Conservation (phyloP, 768 basidiomycete genomes). For the Sarcomyxa edulis region DNA sequence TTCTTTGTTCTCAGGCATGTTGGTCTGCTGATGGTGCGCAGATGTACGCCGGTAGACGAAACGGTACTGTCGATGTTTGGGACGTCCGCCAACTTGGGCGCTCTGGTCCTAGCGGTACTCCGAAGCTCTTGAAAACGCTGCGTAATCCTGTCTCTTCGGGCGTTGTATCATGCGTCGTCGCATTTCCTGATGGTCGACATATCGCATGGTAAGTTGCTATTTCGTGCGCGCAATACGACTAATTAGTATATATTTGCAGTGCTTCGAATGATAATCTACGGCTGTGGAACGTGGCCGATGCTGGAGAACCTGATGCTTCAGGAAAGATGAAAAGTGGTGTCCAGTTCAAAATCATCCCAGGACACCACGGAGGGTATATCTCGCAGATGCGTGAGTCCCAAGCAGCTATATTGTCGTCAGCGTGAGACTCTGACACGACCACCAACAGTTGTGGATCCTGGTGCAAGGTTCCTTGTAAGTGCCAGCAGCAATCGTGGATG, state of each 20-base stretch:
- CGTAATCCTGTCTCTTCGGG: conserved; percentile 87
- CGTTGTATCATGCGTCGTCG: conserved; percentile 85
- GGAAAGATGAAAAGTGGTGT: conserved; percentile 63
- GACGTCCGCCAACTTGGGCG: conserved; percentile 81
- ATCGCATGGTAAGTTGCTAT: conserved; percentile 69
- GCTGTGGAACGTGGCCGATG: conserved; percentile 87
- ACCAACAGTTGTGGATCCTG: conserved; percentile 75
- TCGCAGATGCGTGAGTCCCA: conserved; percentile 84
- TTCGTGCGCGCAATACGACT: conserved; percentile 6
- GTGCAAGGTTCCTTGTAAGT: conserved; percentile 79
- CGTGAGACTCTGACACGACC: no score
- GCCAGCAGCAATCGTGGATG: conserved; percentile 93
- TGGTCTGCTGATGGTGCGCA: conserved; percentile 89
- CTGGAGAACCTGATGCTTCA: conserved; percentile 58
- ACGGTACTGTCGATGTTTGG: conserved; percentile 90
- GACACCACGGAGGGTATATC: conserved; percentile 92
- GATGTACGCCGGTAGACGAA: conserved; percentile 86
- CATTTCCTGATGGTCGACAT: conserved; percentile 90
- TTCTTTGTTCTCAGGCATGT: conserved; percentile 58
- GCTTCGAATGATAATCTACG: conserved; percentile 92
- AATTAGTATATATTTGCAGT: conserved; percentile 30
- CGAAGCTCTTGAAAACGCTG: conserved; percentile 74
- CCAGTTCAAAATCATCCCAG: conserved; percentile 92
- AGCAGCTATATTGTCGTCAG: no score
- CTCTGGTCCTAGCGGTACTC: conserved; percentile 56